Evolutionary conservation across 257 asterid genomes (phyloP).

Genomic region (Lantana camara): DNA sequence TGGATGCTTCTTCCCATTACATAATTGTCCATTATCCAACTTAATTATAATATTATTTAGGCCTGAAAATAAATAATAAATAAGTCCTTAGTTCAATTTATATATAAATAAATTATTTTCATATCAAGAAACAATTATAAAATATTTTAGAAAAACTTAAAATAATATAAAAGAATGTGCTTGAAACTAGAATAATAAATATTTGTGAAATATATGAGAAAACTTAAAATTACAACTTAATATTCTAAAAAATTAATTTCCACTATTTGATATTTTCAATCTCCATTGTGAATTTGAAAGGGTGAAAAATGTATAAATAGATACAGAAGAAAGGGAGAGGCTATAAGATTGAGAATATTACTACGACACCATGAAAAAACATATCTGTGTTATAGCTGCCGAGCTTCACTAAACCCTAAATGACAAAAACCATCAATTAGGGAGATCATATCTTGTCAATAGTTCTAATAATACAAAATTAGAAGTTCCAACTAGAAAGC

Average conservation of each 20-base stretch:
- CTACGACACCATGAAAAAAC: constrained; percentile 59
- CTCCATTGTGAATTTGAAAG: constrained; percentile 2
- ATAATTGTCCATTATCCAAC: neutral
- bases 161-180: too few species aligned
- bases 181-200: too few species aligned
- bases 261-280: too few species aligned
- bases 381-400: constrained; percentile 69
- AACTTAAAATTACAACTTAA: too few species aligned
- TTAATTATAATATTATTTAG: too few species aligned
- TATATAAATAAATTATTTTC: too few species aligned
- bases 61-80: too few species aligned
- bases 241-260: too few species aligned
- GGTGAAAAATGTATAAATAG: constrained; percentile 8
- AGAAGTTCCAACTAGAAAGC: constrained; percentile 20
- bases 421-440: constrained; percentile 60
- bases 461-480: constrained; percentile 12
- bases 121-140: too few species aligned
- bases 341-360: constrained; percentile 61
- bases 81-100: too few species aligned
- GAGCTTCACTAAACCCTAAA: constrained; percentile 81
- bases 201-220: too few species aligned
- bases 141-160: too few species aligned
- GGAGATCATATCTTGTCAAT: constrained; percentile 32
- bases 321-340: constrained; percentile 25
- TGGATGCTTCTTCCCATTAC: neutral